These are phyloP conservation scores for Neofusicoccum kwambonambiense DNA, from an alignment of 2,329 filamentous ascomycete genomes.

Conservation along the genomic window DNA sequence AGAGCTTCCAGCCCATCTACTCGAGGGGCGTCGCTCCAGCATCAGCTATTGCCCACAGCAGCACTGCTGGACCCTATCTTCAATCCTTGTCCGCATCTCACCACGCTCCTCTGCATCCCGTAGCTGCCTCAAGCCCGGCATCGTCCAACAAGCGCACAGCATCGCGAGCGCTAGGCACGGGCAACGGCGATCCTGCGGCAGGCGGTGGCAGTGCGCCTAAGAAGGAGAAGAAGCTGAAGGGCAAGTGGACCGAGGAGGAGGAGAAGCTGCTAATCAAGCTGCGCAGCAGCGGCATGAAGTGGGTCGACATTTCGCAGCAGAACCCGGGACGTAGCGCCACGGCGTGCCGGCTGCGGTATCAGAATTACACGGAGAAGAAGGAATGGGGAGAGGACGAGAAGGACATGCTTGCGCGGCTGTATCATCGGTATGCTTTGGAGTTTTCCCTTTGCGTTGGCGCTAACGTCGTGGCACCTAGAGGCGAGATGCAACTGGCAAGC, in stretches of 20 bases:
- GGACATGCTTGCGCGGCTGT: conserved; percentile 90
- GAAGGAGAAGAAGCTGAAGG: conserved; percentile 51
- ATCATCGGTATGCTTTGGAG: conserved; percentile 70
- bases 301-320: conserved; percentile 95
- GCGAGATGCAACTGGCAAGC: conserved; percentile 26
- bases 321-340: conserved; percentile 89
- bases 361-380: conserved; percentile 91
- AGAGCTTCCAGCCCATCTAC: conserved; percentile 37
- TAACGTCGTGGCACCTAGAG: conserved; percentile 9
- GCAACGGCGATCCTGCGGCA: conserved; percentile 28
- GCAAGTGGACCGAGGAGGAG: conserved; percentile 93
- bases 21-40: conserved; percentile 22
- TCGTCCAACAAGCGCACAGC: conserved; percentile 35
- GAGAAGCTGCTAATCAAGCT: conserved; percentile 92
- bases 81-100: not conserved
- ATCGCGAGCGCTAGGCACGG: conserved; percentile 34
- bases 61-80: conserved; percentile 22
- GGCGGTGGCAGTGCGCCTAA: conserved; percentile 30
- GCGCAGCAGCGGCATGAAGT: conserved; percentile 90
- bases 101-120: conserved; percentile 37
- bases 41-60: conserved; percentile 17
- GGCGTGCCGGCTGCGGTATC: conserved; percentile 90
- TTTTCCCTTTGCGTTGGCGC: not conserved
- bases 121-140: conserved; percentile 36
- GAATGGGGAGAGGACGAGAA: conserved; percentile 98